These are phyloP conservation scores for Annulohypoxylon maeteangense DNA, from an alignment of 495 filamentous ascomycete species.

Conservation along the genomic window DNA sequence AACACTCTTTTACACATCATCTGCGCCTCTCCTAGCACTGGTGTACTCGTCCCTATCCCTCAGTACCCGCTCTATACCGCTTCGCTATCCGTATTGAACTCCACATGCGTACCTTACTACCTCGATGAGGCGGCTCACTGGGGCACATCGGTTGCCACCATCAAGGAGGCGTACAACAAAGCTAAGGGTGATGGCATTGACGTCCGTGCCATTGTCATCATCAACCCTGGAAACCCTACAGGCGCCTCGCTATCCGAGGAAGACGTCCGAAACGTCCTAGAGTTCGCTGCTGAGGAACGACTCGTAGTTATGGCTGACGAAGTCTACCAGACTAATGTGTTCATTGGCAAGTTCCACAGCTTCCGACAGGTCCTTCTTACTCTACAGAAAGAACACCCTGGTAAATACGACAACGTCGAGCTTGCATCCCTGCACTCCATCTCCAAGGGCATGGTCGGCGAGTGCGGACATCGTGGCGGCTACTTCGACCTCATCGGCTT, in stretches of 20 bases:
- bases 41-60: constrained; percentile 93
- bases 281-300: constrained; percentile 85
- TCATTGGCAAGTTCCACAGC: constrained; percentile 88
- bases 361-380: constrained; percentile 92
- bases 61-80: constrained; percentile 99
- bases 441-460: constrained; percentile 97
- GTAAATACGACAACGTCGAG: constrained; percentile 85
- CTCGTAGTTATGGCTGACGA: constrained; percentile 94
- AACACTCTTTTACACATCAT: constrained; percentile 92
- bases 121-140: constrained; percentile 86
- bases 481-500: constrained; percentile 96
- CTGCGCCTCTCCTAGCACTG: constrained; percentile 79
- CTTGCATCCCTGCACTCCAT: constrained; percentile 85
- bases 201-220: constrained; percentile 91
- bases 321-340: constrained; percentile 99
- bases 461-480: constrained; percentile 96
- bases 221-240: constrained; percentile 98
- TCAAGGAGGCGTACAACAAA: constrained; percentile 73
- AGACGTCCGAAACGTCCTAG: constrained; percentile 82
- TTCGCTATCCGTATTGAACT: constrained; percentile 85
- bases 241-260: constrained; percentile 81
- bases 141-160: constrained; percentile 84
- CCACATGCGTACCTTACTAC: constrained; percentile 89
- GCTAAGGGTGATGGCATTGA: constrained; percentile 82
- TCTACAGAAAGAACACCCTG: constrained; percentile 77